Base-by-base conservation (phyloP, 352 stramenopile genomes). In the Pythium monospermum region DNA sequence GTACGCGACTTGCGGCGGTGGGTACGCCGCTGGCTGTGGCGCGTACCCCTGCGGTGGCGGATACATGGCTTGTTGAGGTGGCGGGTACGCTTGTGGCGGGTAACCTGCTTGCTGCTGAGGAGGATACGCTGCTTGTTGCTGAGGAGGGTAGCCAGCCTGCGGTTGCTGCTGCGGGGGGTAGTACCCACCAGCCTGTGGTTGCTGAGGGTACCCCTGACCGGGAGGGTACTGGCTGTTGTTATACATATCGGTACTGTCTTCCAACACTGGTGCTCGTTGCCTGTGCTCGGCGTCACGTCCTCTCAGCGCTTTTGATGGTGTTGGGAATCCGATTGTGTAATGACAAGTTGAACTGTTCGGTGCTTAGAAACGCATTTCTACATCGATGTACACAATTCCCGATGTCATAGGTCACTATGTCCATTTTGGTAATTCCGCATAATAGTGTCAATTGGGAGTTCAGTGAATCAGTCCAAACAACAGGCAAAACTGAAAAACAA, bases 31-130 rank as follows among this genome's bases (percentile, higher is more conserved):
- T n/a, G 61, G 61, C 27, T 66, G 53, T 56, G 61, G 53, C 12
- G 42, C 46, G 25, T 80, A 78, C 0, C 59, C 59, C 21, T 57
- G 54, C n/a, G 50, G 57, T 2, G 62, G 61, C 13, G 71, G 67
- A 32, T 86, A 83, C 8, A 49, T 59, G 42, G 49, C 35, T 25
- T 74, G 49, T 33, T 73, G 63, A 21, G 54, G 55, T 0, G 68
- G 61, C 3, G 53, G 57, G 18, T 82, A 80, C n/a, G n/a, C 55
- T 15, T 37, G 36, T 10, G 44, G 51, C 30, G 66, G 57, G 30
- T 71, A 71, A 2, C 49, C 57, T 38, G 45, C 50, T 22, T 55
- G 66, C 26, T 46, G 66, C 35, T 44, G 35, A 6, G 36, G 21
- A 0, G 45, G 46, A 33, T 52, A 51, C 10, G 25, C 37, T 19